These are phyloP conservation scores for Nemophila menziesii DNA, from an alignment of 257 asterid genomes.

Conservation along the genomic window DNA sequence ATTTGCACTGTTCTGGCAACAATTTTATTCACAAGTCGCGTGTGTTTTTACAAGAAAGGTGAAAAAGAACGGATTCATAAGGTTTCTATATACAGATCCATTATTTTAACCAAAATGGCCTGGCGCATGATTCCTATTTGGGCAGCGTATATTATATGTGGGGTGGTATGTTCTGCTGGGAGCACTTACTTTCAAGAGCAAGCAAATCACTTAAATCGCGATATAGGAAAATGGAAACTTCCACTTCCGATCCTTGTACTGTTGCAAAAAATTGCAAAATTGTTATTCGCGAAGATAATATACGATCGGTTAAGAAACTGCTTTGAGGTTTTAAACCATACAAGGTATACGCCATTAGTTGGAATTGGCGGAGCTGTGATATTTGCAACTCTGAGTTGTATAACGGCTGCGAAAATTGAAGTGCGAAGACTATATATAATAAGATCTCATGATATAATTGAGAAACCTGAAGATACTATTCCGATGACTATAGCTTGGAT, in stretches of 20 bases:
- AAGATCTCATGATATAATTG: constrained; percentile 12
- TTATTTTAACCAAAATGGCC: constrained; percentile 24
- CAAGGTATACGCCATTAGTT: background rate
- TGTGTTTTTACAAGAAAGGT: background rate
- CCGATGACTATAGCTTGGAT: constrained; percentile 38
- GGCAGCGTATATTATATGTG: constrained; percentile 16
- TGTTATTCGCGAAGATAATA: constrained; percentile 10
- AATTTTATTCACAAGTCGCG: background rate
- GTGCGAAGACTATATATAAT: background rate
- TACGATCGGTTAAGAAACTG: background rate
- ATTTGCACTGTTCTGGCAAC: background rate
- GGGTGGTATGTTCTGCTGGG: constrained; percentile 30
- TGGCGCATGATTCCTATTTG: constrained; percentile 32
- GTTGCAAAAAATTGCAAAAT: background rate
- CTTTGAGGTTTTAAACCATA: background rate
- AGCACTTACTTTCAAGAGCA: constrained; percentile 56
- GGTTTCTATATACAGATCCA: background rate
- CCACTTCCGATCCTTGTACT: constrained; percentile 25
- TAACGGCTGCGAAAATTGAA: background rate
- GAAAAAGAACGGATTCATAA: background rate
- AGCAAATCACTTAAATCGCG: constrained; percentile 12
- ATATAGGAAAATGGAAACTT: constrained; percentile 30
- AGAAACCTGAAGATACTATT: constrained; percentile 19
- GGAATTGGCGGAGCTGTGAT: background rate
- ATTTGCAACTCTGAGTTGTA: background rate